phyloP scores from a whole-genome alignment of 2,329 filamentous ascomycete species.

The Gremmenia infestans region DNA sequence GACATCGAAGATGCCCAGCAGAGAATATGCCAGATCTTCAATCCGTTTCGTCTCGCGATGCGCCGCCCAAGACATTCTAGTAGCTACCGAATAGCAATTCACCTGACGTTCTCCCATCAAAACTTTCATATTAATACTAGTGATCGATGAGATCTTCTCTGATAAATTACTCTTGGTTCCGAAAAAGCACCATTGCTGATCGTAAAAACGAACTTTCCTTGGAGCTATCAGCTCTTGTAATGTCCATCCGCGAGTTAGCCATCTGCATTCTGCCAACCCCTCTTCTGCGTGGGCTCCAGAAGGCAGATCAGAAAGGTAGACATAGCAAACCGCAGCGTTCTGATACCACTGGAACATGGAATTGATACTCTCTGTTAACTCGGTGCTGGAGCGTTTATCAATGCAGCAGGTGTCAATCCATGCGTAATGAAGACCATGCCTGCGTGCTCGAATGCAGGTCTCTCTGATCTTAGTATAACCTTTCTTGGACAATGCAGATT shows the following conservation, averaged over 20 bases:
- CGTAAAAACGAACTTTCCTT: not conserved
- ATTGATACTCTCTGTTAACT: slow-evolving; percentile 15
- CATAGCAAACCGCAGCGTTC: slow-evolving; percentile 8
- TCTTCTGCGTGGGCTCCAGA: not conserved
- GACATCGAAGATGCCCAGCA: slow-evolving; percentile 40
- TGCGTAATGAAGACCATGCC: slow-evolving; percentile 3
- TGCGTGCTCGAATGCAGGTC: slow-evolving; percentile 1
- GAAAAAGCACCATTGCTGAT: not conserved
- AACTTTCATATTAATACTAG: not conserved
- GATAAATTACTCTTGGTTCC: not conserved
- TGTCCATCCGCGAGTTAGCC: slow-evolving; percentile 13
- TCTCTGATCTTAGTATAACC: slow-evolving; percentile 7
- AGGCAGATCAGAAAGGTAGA: slow-evolving; percentile 10
- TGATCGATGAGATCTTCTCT: not conserved
- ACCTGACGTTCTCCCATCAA: not conserved
- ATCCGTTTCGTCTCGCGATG: slow-evolving; percentile 30
- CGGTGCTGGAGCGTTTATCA: slow-evolving; percentile 13
- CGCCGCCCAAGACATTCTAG: slow-evolving; percentile 39
- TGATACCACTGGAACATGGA: slow-evolving; percentile 17
- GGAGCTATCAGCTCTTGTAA: slow-evolving; percentile 12
- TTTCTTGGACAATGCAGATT: not conserved
- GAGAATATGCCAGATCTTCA: slow-evolving; percentile 41
- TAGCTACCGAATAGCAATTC: slow-evolving; percentile 23
- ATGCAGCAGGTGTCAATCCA: slow-evolving; percentile 17
- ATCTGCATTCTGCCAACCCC: not conserved